These are phyloP conservation scores for Mycena latifolia DNA, from an alignment of 768 basidiomycete genomes.

Conservation along the genomic window DNA sequence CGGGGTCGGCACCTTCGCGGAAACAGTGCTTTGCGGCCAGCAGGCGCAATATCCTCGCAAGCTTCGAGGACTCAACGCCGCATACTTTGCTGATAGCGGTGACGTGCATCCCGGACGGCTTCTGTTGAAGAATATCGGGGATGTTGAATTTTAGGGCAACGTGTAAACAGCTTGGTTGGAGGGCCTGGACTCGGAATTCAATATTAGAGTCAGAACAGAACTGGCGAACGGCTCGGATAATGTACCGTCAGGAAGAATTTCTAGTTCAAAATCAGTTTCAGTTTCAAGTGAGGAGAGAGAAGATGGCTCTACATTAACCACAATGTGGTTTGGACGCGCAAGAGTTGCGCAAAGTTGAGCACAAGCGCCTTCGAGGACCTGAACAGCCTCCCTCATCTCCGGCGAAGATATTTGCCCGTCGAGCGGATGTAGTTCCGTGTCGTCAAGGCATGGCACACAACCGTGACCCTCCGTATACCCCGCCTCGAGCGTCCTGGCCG, in stretches of 20 bases:
- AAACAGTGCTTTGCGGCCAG: background rate
- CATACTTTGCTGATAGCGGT: conserved; percentile 30
- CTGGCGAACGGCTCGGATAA: too few species aligned
- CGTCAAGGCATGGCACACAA: conserved; percentile 39
- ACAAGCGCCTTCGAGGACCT: conserved; percentile 44
- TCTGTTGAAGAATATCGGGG: conserved; percentile 40
- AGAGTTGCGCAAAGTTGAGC: conserved; percentile 42
- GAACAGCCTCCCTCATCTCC: conserved; percentile 40
- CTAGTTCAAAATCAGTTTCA: conserved; percentile 7
- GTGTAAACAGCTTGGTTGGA: conserved; percentile 32
- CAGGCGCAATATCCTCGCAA: background rate
- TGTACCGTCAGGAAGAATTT: conserved; percentile 24
- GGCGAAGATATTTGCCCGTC: conserved; percentile 34
- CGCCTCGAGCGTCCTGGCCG: conserved; percentile 33
- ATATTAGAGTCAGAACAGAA: background rate
- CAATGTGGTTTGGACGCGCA: conserved; percentile 39
- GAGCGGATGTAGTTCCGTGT: conserved; percentile 38
- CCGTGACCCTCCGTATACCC: conserved; percentile 24
- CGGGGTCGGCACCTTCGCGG: background rate
- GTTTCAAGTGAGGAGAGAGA: background rate
- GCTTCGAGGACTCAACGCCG: too few species aligned
- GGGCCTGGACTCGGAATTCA: conserved; percentile 16
- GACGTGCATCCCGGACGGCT: conserved; percentile 43
- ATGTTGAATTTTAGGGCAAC: conserved; percentile 35
- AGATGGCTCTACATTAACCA: conserved; percentile 38